phyloP scores from a whole-genome alignment of 768 basidiomycete species.

The Hortiboletus campestris region DNA sequence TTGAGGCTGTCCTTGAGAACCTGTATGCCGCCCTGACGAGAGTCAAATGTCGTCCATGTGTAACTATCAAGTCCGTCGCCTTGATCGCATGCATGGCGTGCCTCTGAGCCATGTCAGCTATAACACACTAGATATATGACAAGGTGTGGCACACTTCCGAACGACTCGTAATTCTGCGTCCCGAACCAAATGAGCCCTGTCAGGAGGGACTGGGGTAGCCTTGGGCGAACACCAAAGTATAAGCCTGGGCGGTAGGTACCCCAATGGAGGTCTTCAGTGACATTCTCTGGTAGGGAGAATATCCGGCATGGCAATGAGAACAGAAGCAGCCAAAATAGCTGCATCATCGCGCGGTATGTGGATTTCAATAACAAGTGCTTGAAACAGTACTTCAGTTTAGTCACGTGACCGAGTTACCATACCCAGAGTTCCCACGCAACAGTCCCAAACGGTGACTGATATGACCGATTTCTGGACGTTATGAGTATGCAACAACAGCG shows the following conservation, averaged over 20 bases:
- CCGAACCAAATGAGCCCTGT: conserved; percentile 96
- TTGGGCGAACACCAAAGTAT: conserved; percentile 91
- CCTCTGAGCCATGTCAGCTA: conserved; percentile 40
- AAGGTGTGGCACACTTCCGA: conserved; percentile 48
- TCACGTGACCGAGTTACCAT: not conserved
- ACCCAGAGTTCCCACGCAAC: too few relatives aligned
- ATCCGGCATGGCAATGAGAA: conserved; percentile 16
- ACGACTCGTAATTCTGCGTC: conserved; percentile 76
- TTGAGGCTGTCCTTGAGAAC: conserved; percentile 77
- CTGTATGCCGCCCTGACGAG: conserved; percentile 83
- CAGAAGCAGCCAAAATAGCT: conserved; percentile 28
- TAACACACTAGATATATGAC: not conserved
- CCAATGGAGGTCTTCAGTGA: conserved; percentile 50
- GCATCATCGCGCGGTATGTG: conserved; percentile 13
- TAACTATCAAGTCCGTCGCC: conserved; percentile 78
- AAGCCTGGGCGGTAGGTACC: conserved; percentile 88
- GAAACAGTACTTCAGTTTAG: not conserved
- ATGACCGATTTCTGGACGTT: too few relatives aligned
- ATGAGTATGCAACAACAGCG: too few relatives aligned
- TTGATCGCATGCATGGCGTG: conserved; percentile 88
- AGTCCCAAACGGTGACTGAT: too few relatives aligned
- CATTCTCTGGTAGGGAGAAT: conserved; percentile 29
- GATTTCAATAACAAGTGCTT: not conserved
- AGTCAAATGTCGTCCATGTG: conserved; percentile 86
- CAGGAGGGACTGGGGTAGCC: conserved; percentile 85